Evolutionary conservation across 352 stramenopile species (phyloP), one percentile per base, ranked within the genome.

Genomic region (Phytophthora pini): DNA sequence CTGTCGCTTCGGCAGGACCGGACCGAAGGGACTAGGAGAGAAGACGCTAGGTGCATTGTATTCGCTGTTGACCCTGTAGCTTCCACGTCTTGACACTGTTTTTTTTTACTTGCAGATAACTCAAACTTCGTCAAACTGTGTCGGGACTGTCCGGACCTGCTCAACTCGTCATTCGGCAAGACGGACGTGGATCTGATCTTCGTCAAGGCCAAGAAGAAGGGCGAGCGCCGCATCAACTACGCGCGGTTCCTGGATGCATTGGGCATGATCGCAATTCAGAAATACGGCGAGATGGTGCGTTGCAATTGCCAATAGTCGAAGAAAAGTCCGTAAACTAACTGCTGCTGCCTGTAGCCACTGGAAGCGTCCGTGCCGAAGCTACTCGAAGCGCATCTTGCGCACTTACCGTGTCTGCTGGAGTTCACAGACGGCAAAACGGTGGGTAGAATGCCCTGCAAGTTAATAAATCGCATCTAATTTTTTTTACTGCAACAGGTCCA

Each of bases 131-230:
- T 86, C 63, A 95, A 95, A 67, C 77, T 97, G 32, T 93, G 82
- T 51, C 83, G 87, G 6, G 85, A 94, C 36, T 93, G 77, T 49
- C 89, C 88, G 0, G 75, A 79, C 0, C 58, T 95, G 50, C 49
- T 97, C 5, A 71, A 84, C 41, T 38, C 63, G 5, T 59, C 47
- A 13, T 92, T 97, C 47, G 77, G 76, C 20, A 82, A 76, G 20
- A 92, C 82, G 7, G 89, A 97, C 59, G 84, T 97, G 20, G 89
- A 97, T 59, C 62, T 97, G 11, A 95, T 95, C 47, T 97, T 97
- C 48, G 77, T 92, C 58, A 95, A 93, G 49, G 70, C 77, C 39
- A 95, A 95, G 73, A 89, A 91, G 68, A 97, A 95, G 45, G 82
- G 84, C 24, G 82, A 95, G 64, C 79, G 88, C 4, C 81, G 85